Conservation (phyloP, 441 rosid genomes). For the Pelargonium fulgidum region DNA sequence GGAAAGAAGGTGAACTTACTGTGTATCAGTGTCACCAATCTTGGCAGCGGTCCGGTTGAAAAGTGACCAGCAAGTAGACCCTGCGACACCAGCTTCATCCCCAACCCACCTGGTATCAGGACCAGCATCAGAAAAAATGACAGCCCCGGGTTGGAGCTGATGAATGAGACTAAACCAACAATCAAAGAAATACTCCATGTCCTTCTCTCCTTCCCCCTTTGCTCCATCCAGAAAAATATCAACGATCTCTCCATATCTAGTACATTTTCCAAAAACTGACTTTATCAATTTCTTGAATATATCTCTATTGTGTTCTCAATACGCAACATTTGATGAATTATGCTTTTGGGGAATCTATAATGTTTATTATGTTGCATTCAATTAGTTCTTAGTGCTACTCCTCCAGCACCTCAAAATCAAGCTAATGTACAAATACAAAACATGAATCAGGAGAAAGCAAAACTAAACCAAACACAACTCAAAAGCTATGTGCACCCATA, state of each 20-base stretch:
- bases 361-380: background rate
- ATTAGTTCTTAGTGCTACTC: background rate
- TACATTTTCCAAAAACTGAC: constrained; percentile 7
- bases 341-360: background rate
- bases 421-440: background rate
- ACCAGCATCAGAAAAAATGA: constrained; percentile 83
- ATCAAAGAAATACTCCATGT: constrained; percentile 70
- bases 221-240: constrained; percentile 86
- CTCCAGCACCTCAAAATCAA: background rate
- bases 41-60: constrained; percentile 54
- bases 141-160: constrained; percentile 70
- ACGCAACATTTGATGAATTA: background rate
- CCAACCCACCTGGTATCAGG: constrained; percentile 84
- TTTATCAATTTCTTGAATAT: constrained; percentile 12
- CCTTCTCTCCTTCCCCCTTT: constrained; percentile 64
- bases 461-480: background rate
- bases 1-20: constrained; percentile 33
- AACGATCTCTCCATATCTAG: constrained; percentile 75
- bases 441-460: background rate
- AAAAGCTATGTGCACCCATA: background rate
- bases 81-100: constrained; percentile 66
- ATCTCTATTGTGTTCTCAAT: background rate
- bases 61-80: constrained; percentile 78
- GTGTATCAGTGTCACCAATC: constrained; percentile 54
- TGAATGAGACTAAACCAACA: constrained; percentile 72